Base-by-base conservation (phyloP, 768 basidiomycete genomes). In the Dioszegia crocea region DNA sequence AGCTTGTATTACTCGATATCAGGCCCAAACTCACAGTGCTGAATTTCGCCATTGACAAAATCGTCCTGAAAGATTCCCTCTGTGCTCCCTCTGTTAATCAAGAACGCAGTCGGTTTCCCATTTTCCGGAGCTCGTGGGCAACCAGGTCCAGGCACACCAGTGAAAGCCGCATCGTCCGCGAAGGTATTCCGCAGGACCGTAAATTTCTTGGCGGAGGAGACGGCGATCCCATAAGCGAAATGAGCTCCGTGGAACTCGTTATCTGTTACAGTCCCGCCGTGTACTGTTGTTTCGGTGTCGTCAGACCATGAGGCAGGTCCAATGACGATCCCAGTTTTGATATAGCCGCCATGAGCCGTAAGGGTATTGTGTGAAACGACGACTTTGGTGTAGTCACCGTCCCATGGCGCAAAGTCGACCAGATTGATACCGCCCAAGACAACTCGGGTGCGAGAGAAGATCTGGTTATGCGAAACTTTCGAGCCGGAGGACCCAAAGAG, bases 31-130 rank as follows among this genome's bases (percentile, higher is more conserved):
- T 60, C 40, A 78, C 77, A 70, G 63, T 76, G 72, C 63, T 78
- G 76, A 9, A 78, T 76, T 61, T 77, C 75, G 30, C 77, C 77
- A 61, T 78, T 78, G 24, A 74, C 74, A 57, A 78, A 77, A 9
- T 78, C 75, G 1, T 69, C 56, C 43, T 78, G 77, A 41, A 76
- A 77, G 9, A 55, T 65, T 4, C 76, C 75, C 54, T 68, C 65
- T 0, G 75, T 66, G 54, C 72, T 74, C 1, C 75, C 76, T 19
- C 67, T 48, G 60, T 78, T 74, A 46, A 77, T 70, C 49, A 78
- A 51, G 54, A 77, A 76, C 19, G 67, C 67, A 11, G 56, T 68
- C 2, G 77, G 76, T 43, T 64, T 64, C 1, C 67, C 68, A 58
- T 78, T 78, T 43, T 64, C 64, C 17, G 77, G 77, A 6, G 72